Base-by-base conservation (phyloP, 2,329 filamentous ascomycete genomes). In the Paecilomyces dactylethromorphus region DNA sequence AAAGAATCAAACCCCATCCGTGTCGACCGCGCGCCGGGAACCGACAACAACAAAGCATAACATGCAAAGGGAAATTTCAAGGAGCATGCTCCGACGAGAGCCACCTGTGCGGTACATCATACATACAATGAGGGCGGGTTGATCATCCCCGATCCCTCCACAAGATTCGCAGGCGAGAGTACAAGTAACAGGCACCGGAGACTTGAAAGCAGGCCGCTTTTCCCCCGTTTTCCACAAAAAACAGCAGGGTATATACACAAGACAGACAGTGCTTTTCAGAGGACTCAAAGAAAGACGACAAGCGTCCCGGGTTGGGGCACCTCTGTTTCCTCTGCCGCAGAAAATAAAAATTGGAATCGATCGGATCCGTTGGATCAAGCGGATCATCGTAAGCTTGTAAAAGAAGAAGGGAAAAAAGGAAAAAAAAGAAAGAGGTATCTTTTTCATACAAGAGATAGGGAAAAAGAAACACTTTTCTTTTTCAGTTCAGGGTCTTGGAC, bases 1-100 rank as follows among this genome's bases (percentile, higher is more conserved):
- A 56, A 31, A 45, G 60, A 63, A 59, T 59, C 58, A 65, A 56
- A 64, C 58, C 60, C 69, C 62, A 61, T 65, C 69, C 66, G 64
- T 67, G 65, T 64, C 69, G 61, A 65, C 62, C 67, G 64, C 69
- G 69, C 70, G 71, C 70, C 69, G 58, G 64, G 62, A 62, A 62
- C 60, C 65, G 61, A 60, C 62, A 63, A 63, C 54, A 58, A 62
- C 24, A 63, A 60, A 64, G 59, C 60, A 58, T 57, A 61, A 65
- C 64, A 59, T 58, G 49, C 57, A 45, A 65, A 58, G 61, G 65
- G 62, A 55, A 63, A 63, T 64, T 62, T 59, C 59, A 64, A 66
- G 63, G 51, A 66, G 61, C 61, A 63, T 59, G 64, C 58, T 60
- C 56, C 55, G 58, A 56, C 59, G 59, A 62, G 63, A 62, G 62